phyloP scores from a whole-genome alignment of 306 rosid genomes.

The Inga leiocalycina region DNA sequence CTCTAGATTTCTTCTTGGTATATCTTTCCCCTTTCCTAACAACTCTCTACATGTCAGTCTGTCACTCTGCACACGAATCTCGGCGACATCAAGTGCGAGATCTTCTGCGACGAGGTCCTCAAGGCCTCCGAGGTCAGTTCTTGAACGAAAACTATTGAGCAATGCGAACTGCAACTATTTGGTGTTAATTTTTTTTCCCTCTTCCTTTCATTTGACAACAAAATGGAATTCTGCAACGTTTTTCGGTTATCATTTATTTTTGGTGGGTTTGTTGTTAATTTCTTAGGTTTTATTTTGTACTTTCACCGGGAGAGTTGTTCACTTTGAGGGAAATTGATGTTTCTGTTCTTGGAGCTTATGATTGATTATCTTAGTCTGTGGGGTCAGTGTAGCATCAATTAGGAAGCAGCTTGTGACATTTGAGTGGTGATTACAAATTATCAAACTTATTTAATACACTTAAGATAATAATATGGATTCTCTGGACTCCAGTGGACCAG shows the following conservation, averaged over 20 bases:
- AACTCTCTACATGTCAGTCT: conserved; percentile 45
- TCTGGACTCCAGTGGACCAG: not conserved
- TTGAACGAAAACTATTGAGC: not conserved
- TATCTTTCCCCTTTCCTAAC: not conserved
- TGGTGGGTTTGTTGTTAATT: too few relatives aligned
- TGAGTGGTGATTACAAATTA: not conserved
- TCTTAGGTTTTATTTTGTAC: not conserved
- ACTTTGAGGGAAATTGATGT: not conserved
- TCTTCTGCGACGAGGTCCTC: conserved; percentile 91
- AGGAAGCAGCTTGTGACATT: not conserved
- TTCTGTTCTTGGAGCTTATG: not conserved
- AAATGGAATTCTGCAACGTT: not conserved
- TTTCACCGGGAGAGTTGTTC: not conserved
- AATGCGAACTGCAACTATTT: not conserved
- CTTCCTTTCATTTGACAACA: too few relatives aligned
- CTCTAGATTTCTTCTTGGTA: not conserved
- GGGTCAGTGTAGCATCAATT: not conserved
- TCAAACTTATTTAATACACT: not conserved
- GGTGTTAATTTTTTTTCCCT: not conserved
- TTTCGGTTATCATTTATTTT: not conserved
- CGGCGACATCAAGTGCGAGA: conserved; percentile 93
- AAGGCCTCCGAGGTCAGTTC: conserved; percentile 76
- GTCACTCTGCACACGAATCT: conserved; percentile 95
- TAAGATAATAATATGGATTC: not conserved
- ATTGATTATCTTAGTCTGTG: not conserved